phyloP scores from a whole-genome alignment of 2,329 filamentous ascomycete species.

The Esteya vermicola region DNA sequence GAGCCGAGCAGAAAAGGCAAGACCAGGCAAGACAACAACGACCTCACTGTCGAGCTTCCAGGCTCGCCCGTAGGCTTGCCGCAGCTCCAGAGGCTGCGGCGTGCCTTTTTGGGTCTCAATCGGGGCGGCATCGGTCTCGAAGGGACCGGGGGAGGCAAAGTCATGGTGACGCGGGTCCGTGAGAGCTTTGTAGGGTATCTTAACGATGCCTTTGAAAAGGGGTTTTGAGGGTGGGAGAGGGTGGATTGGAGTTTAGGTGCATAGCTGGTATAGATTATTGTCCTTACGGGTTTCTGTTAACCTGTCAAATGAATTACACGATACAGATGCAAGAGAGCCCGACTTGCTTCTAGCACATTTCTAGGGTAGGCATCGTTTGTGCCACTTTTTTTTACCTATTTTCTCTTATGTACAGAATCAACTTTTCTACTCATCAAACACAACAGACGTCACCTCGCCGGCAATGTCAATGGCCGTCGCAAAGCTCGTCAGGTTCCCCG shows the following conservation, averaged over 20 bases:
- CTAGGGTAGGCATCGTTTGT: too few species aligned
- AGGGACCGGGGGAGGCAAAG: constrained; percentile 36
- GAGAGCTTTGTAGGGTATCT: constrained; percentile 53
- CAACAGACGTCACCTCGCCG: constrained; percentile 29
- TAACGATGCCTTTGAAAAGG: constrained; percentile 49
- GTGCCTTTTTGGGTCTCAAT: constrained; percentile 67
- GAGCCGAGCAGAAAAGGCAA: too few species aligned
- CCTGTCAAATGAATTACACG: too few species aligned
- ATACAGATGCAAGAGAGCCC: too few species aligned
- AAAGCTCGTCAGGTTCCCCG: constrained; percentile 39
- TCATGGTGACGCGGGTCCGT: constrained; percentile 34
- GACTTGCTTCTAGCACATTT: too few species aligned
- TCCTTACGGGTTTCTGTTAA: too few species aligned
- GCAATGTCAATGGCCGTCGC: constrained; percentile 26
- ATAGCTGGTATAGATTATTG: not conserved
- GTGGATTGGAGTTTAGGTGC: not conserved
- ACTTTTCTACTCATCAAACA: constrained; percentile 36
- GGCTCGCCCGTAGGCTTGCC: constrained; percentile 52
- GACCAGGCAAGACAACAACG: constrained; percentile 20
- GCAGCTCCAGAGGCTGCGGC: constrained; percentile 61
- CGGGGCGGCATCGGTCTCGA: constrained; percentile 51
- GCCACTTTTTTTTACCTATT: too few species aligned
- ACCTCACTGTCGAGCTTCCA: constrained; percentile 50
- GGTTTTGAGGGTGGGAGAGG: constrained; percentile 23
- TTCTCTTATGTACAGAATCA: too few species aligned